Evolutionary conservation across 2,329 filamentous ascomycete species (phyloP).

Genomic region (Orbilia blumenaviensis): DNA sequence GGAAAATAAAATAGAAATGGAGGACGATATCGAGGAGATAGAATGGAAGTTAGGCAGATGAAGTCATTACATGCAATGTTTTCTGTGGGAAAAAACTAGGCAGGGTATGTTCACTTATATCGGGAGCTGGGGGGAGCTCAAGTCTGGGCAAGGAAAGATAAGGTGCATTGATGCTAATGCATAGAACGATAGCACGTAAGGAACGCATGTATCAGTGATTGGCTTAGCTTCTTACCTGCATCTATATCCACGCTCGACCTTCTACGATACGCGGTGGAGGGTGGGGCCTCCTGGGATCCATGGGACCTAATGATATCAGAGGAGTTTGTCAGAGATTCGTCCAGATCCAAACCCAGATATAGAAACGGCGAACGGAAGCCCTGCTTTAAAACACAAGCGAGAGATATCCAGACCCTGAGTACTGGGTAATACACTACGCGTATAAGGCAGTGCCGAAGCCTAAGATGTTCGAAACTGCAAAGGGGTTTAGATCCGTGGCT

Average conservation of each 20-base stretch:
- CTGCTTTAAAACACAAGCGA: slow-evolving; percentile 4
- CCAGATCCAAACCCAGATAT: slow-evolving; percentile 33
- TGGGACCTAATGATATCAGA: slow-evolving; percentile 51
- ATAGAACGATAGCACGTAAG: slow-evolving; percentile 41
- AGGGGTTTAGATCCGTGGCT: slow-evolving; percentile 31
- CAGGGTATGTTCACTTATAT: slow-evolving; percentile 43
- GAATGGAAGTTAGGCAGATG: slow-evolving; percentile 3
- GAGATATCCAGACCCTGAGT: slow-evolving; percentile 1
- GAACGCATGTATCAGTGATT: slow-evolving; percentile 42
- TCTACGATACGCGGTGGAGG: slow-evolving; percentile 41
- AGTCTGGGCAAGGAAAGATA: slow-evolving; percentile 41
- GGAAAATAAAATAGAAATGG: not conserved
- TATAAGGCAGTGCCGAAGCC: not conserved
- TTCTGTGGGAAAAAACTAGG: slow-evolving; percentile 11
- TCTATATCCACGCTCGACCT: slow-evolving; percentile 53
- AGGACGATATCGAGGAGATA: not conserved
- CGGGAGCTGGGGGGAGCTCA: slow-evolving; percentile 26
- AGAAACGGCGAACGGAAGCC: slow-evolving; percentile 7
- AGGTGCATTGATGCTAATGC: slow-evolving; percentile 46
- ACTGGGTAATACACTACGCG: not conserved
- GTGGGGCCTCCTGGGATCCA: slow-evolving; percentile 48
- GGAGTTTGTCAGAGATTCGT: slow-evolving; percentile 52
- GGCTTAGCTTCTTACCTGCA: slow-evolving; percentile 53
- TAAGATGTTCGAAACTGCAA: slow-evolving; percentile 34
- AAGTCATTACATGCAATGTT: slow-evolving; percentile 33